phyloP scores from a whole-genome alignment of 768 basidiomycete species.

The Panaeolus cyanescens region DNA sequence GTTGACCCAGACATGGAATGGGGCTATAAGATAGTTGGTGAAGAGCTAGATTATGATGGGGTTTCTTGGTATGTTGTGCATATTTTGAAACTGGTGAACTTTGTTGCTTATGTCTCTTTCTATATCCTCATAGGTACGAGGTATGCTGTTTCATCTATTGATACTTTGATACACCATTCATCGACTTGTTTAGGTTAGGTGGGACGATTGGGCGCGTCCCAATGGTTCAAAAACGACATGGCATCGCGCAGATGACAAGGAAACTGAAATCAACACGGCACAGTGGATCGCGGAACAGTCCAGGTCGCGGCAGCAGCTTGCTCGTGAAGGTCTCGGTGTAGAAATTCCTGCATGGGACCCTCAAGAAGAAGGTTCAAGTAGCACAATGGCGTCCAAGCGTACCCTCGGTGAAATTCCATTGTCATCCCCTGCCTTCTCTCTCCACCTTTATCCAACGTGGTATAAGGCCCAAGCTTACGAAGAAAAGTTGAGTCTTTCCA shows the following conservation, averaged over 20 bases:
- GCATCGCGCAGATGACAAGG: slow-evolving; percentile 26
- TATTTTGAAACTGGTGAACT: background rate
- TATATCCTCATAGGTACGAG: slow-evolving; percentile 27
- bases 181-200: slow-evolving; percentile 40
- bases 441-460: background rate
- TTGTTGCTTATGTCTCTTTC: background rate
- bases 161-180: background rate
- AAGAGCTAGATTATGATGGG: slow-evolving; percentile 36
- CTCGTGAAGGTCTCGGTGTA: background rate
- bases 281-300: background rate
- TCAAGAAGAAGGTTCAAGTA: background rate
- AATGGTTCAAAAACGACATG: slow-evolving; percentile 61
- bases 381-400: background rate
- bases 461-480: background rate
- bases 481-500: background rate
- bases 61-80: slow-evolving; percentile 28
- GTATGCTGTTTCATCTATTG: slow-evolving; percentile 15
- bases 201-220: slow-evolving; percentile 50
- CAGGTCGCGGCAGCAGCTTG: background rate
- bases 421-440: background rate
- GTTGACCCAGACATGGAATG: slow-evolving; percentile 31
- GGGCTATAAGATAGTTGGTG: slow-evolving; percentile 37
- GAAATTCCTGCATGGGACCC: background rate
- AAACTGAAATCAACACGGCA: slow-evolving; percentile 16
- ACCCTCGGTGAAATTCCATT: background rate